Percentiles rank a stretch among this genome's conserved stretches.
These are phyloP conservation scores for Colletotrichum sp. DNA, from an alignment of 2,329 filamentous ascomycete species.

Conservation along the genomic window DNA sequence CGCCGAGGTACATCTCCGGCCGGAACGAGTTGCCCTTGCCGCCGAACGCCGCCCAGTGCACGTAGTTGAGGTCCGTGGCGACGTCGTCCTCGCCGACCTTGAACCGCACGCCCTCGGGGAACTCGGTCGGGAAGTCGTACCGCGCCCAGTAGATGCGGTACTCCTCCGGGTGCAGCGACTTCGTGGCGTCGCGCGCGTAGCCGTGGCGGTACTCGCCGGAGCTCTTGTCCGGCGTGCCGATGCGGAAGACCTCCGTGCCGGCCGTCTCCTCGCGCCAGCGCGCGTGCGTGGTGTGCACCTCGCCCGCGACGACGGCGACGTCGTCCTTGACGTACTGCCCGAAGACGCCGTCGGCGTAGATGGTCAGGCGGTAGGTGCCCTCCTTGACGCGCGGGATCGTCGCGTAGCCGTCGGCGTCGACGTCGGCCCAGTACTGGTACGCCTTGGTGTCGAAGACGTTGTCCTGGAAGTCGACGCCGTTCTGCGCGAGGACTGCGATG, in stretches of 20 bases:
- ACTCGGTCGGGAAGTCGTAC: slow-evolving; percentile 62
- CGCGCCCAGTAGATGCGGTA: slow-evolving; percentile 63
- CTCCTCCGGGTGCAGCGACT: slow-evolving; percentile 53
- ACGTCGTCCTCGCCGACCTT: slow-evolving; percentile 54
- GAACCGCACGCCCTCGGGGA: slow-evolving; percentile 59
- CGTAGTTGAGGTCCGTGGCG: slow-evolving; percentile 58
- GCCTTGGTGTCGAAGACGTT: slow-evolving; percentile 53
- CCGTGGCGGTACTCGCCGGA: slow-evolving; percentile 65
- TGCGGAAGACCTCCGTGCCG: slow-evolving; percentile 65
- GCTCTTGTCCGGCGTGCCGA: slow-evolving; percentile 65
- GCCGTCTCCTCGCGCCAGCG: slow-evolving; percentile 59
- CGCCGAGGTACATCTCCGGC: slow-evolving; percentile 40
- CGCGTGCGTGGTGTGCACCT: slow-evolving; percentile 40
- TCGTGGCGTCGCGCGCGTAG: slow-evolving; percentile 44
- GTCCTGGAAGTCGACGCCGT: slow-evolving; percentile 60
- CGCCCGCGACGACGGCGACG: slow-evolving; percentile 43
- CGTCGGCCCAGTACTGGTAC: slow-evolving; percentile 62
- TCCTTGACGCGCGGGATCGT: slow-evolving; percentile 55
- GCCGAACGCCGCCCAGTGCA: slow-evolving; percentile 67
- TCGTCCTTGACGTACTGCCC: slow-evolving; percentile 62
- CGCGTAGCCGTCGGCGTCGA: slow-evolving; percentile 47
- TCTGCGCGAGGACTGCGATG: slow-evolving; percentile 57
- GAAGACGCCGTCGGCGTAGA: slow-evolving; percentile 68
- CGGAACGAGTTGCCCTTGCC: slow-evolving; percentile 51
- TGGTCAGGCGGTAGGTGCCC: slow-evolving; percentile 65